phyloP scores from a whole-genome alignment of 1,139 yeast species.

The Arxiozyma bovina region DNA sequence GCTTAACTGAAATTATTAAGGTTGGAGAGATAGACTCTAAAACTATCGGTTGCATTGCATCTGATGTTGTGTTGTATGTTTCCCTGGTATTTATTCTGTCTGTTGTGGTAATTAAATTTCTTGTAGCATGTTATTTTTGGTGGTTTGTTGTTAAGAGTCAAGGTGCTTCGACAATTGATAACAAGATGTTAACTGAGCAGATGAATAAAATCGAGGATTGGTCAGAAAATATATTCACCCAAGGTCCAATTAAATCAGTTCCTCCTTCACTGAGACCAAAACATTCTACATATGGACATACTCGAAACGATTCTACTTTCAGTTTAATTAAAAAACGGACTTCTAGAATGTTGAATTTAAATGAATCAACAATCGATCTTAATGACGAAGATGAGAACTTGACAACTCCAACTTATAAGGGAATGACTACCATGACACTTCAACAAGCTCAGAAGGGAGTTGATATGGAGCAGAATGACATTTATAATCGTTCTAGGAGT shows the following conservation, averaged over 20 bases:
- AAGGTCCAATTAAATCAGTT: conserved; percentile 50
- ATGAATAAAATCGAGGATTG: conserved; percentile 65
- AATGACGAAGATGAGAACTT: conserved; percentile 2
- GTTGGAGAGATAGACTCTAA: conserved; percentile 87
- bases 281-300: conserved; percentile 3
- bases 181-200: conserved; percentile 45
- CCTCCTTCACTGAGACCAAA: conserved; percentile 33
- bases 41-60: conserved; percentile 93
- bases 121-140: conserved; percentile 80
- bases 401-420: conserved; percentile 9
- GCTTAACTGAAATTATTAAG: conserved; percentile 78
- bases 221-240: conserved; percentile 50
- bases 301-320: conserved; percentile 15
- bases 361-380: conserved; percentile 9
- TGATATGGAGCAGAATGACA: background rate
- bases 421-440: conserved; percentile 34
- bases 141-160: conserved; percentile 74
- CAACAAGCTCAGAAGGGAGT: conserved; percentile 8
- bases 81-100: conserved; percentile 80
- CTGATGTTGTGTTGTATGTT: conserved; percentile 67
- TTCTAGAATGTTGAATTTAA: conserved; percentile 20
- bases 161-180: conserved; percentile 61
- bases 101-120: conserved; percentile 64
- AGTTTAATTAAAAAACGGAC: conserved; percentile 22
- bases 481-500: conserved; percentile 4